Evolutionary conservation across 768 basidiomycete genomes (phyloP).

Genomic region (Tricholoma hemisulphureum): DNA sequence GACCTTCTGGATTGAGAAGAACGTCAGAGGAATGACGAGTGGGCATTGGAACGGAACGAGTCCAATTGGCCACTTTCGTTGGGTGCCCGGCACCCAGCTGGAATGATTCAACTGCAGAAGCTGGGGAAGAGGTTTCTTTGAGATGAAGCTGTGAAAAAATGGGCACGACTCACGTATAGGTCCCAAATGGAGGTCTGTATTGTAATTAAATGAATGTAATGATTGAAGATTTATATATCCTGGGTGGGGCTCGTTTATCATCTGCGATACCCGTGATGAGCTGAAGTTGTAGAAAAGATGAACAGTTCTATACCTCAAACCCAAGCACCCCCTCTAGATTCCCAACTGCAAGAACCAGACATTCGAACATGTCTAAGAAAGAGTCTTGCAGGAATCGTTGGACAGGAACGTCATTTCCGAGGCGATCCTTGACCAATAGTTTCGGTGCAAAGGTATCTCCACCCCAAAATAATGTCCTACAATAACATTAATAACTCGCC

Average conservation of each 20-base stretch:
- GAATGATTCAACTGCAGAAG: slow-evolving; percentile 86
- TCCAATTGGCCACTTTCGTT: slow-evolving; percentile 74
- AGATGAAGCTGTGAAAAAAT: neutral
- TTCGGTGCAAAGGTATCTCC: slow-evolving; percentile 85
- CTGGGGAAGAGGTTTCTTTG: slow-evolving; percentile 33
- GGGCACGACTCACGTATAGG: slow-evolving; percentile 58
- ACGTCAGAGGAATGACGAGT: slow-evolving; percentile 60
- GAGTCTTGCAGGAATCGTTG: slow-evolving; percentile 82
- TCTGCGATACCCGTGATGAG: slow-evolving; percentile 38
- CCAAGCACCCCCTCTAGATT: slow-evolving; percentile 80
- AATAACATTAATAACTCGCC: slow-evolving; percentile 1
- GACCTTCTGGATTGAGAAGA: slow-evolving; percentile 58
- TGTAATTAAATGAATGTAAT: slow-evolving; percentile 87
- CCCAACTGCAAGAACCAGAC: slow-evolving; percentile 64
- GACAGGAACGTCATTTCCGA: slow-evolving; percentile 56
- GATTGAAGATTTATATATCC: slow-evolving; percentile 86
- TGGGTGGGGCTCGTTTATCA: slow-evolving; percentile 93
- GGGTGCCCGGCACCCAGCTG: slow-evolving; percentile 89
- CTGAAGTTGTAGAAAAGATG: neutral
- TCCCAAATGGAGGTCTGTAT: slow-evolving; percentile 87
- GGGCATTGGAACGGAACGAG: slow-evolving; percentile 86
- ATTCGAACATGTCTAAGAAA: slow-evolving; percentile 76
- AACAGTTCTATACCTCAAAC: slow-evolving; percentile 68
- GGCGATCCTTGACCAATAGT: slow-evolving; percentile 48
- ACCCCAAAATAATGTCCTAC: slow-evolving; percentile 90